Conservation (phyloP, 768 basidiomycete species). For the Coprinopsis cinerea region DNA sequence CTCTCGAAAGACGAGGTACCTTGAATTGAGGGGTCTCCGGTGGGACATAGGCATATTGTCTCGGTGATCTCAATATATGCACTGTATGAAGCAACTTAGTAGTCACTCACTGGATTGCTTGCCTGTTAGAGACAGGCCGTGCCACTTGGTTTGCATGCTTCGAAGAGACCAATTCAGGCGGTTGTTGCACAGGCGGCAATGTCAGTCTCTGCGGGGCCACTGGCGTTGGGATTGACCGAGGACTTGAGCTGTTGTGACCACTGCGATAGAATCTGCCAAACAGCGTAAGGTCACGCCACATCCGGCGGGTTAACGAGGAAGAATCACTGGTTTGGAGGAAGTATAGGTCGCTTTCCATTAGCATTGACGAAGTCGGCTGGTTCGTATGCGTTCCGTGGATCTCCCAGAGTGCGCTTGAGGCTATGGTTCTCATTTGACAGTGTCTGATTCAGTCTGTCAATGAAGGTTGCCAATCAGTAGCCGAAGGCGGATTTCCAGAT, state of each 20-base stretch:
- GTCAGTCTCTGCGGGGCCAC: slow-evolving; percentile 62
- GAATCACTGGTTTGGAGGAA: slow-evolving; percentile 19
- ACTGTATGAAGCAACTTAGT: too few relatives aligned
- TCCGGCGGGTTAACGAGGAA: not conserved
- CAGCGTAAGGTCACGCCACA: not conserved
- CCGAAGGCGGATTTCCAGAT: too few relatives aligned
- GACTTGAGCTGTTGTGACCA: slow-evolving; percentile 43
- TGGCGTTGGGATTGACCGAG: slow-evolving; percentile 50
- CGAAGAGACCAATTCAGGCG: slow-evolving; percentile 34
- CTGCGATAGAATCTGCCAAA: slow-evolving; percentile 12
- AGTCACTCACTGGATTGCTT: slow-evolving; percentile 23
- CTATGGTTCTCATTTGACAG: slow-evolving; percentile 46
- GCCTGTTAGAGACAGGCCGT: slow-evolving; percentile 15
- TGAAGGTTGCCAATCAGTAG: not conserved
- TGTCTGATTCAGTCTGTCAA: slow-evolving; percentile 41
- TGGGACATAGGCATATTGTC: slow-evolving; percentile 63
- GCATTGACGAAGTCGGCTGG: slow-evolving; percentile 38
- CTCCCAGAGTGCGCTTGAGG: slow-evolving; percentile 29
- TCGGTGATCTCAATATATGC: slow-evolving; percentile 26
- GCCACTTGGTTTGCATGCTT: slow-evolving; percentile 15
- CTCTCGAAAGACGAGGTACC: slow-evolving; percentile 32
- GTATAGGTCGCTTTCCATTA: slow-evolving; percentile 64
- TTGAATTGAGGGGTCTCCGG: slow-evolving; percentile 38
- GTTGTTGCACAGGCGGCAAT: slow-evolving; percentile 54
- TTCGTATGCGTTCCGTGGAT: slow-evolving; percentile 13